Evolutionary conservation across 352 stramenopile genomes (phyloP), one percentile per base, ranked within the genome.

Genomic region (Phytophthora boehmeriae): DNA sequence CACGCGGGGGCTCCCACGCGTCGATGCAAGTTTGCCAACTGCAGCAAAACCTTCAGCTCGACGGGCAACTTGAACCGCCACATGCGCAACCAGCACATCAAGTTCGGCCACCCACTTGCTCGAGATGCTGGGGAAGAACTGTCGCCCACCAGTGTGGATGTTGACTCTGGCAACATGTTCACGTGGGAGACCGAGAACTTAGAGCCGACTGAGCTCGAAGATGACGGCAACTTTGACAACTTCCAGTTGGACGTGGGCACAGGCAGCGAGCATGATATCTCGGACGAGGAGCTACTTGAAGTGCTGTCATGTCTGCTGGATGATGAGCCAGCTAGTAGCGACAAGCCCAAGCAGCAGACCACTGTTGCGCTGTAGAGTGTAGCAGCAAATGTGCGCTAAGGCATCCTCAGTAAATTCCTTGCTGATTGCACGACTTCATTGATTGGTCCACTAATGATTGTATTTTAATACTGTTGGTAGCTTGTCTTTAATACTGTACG

Each of bases 41-140:
- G 79, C 60, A 74, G 52, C 57, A 89, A 89, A 61, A 83, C 72
- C n/a, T 89, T 89, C 63, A 86, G 72, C 56, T 86, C 76, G 1
- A 79, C 69, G 36, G 77, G 76, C 36, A 89, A 87, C 54, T 70
- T 87, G 23, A 83, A 85, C 51, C 79, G 79, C 20, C 79, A 89
- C 58, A 65, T 83, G 49, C 73, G 73, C 25, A 83, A 83, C 28
- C 79, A 89, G 51, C 75, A 84, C 48, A 51, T 71, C 8, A 62
- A 47, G 28, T 67, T 73, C 25, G 64, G 68, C 36, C 68, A 73
- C 20, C 55, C 45, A 5, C 51, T 74, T 20, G 51, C 66, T 13
- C 58, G 51, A 5, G 51, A 68, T 17, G 53, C 27, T 11, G 55
- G 47, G 28, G 36, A 59, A 10, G 53, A 68, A 4, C 46, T 59